phyloP scores from a whole-genome alignment of 2,329 filamentous ascomycete genomes.

The Cordyceps fumosorosea region DNA sequence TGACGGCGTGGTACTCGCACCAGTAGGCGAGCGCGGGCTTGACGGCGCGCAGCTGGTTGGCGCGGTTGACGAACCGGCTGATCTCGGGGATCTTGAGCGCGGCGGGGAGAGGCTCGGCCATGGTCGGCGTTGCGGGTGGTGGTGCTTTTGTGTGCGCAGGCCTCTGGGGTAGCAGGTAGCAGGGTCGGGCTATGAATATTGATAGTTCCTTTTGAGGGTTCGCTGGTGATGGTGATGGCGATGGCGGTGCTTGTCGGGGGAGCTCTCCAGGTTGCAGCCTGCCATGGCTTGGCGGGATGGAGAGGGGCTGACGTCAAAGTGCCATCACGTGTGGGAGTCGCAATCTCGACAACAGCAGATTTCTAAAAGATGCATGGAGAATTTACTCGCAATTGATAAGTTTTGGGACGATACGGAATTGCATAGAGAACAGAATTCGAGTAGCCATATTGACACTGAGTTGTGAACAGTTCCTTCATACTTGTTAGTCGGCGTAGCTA shows the following conservation, averaged over 20 bases:
- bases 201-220: neutral
- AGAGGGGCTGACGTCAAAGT: conserved; percentile 12
- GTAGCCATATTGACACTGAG: too few relatives aligned
- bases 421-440: too few relatives aligned
- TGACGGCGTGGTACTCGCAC: conserved; percentile 91
- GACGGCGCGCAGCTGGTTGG: conserved; percentile 72
- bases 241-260: neutral
- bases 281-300: conserved; percentile 2
- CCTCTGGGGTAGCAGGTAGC: neutral
- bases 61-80: conserved; percentile 75
- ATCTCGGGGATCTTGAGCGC: conserved; percentile 72
- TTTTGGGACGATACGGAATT: too few relatives aligned
- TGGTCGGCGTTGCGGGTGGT: conserved; percentile 28
- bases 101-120: conserved; percentile 51
- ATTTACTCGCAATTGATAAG: neutral
- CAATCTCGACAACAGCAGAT: neutral
- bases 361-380: neutral
- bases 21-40: conserved; percentile 92
- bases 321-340: conserved; percentile 6
- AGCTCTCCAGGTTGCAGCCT: neutral
- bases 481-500: too few relatives aligned
- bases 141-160: neutral
- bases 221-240: neutral
- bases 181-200: neutral
- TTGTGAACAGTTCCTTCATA: too few relatives aligned